phyloP scores from a whole-genome alignment of 2,329 filamentous ascomycete species.

The Pestalotiopsis sp. region DNA sequence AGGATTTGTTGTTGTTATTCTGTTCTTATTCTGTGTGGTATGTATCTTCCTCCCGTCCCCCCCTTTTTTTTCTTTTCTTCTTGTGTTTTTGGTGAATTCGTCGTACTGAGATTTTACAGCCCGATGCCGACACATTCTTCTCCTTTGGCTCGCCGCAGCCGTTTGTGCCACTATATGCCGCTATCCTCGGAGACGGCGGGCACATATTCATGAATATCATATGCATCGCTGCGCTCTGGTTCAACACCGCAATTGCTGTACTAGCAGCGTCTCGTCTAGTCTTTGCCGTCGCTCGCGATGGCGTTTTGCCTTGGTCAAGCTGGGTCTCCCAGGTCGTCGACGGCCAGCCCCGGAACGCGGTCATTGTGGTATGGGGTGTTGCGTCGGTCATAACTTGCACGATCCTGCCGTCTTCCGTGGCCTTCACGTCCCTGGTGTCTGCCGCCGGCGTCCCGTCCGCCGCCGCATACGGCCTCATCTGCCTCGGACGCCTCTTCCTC shows the following conservation, averaged over 20 bases:
- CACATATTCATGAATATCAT: conserved; percentile 66
- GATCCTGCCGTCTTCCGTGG: conserved; percentile 56
- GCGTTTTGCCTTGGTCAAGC: conserved; percentile 59
- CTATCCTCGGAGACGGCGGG: conserved; percentile 55
- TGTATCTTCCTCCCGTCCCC: conserved; percentile 20
- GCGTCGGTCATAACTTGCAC: conserved; percentile 59
- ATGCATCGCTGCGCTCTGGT: conserved; percentile 51
- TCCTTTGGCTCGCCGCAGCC: conserved; percentile 57
- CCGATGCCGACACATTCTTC: conserved; percentile 54
- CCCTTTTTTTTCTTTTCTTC: no score
- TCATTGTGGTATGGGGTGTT: conserved; percentile 59
- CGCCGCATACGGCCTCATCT: conserved; percentile 54
- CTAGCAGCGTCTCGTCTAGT: conserved; percentile 63
- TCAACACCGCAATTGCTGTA: conserved; percentile 63
- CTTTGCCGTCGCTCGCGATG: conserved; percentile 64
- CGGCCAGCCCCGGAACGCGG: conserved; percentile 62
- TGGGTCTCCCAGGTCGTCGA: conserved; percentile 58
- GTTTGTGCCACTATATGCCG: conserved; percentile 60
- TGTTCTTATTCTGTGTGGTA: conserved; percentile 61
- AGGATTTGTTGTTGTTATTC: conserved; percentile 56
- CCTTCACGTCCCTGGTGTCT: conserved; percentile 56
- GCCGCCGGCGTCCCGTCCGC: conserved; percentile 54
- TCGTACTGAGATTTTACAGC: conserved; percentile 32
- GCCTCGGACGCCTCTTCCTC: conserved; percentile 47
- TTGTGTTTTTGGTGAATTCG: not conserved